Conservation (phyloP, 2,329 filamentous ascomycete species). For the Hymenoscyphus fructigenus region DNA sequence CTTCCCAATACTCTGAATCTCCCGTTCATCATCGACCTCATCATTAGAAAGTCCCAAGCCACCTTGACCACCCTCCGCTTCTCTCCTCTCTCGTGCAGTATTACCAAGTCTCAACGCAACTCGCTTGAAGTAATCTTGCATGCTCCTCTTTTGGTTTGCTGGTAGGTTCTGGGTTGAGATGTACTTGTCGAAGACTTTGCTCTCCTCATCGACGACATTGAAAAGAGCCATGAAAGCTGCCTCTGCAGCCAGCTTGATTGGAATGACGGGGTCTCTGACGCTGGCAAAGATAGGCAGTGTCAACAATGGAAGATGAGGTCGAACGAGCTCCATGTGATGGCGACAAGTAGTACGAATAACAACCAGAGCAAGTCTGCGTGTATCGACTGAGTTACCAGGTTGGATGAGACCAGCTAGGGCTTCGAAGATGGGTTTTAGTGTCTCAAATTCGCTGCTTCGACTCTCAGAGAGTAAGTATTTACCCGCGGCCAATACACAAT, state of each 20-base stretch:
- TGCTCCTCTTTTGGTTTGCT: slow-evolving; percentile 76
- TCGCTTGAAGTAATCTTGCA: slow-evolving; percentile 96
- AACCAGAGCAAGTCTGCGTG: slow-evolving; percentile 81
- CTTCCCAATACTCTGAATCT: slow-evolving; percentile 93
- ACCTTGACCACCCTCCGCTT: slow-evolving; percentile 86
- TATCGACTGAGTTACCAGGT: slow-evolving; percentile 77
- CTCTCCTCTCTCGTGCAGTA: slow-evolving; percentile 84
- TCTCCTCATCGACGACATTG: slow-evolving; percentile 83
- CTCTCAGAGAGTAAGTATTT: slow-evolving; percentile 79
- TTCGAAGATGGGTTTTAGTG: slow-evolving; percentile 76
- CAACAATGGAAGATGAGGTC: slow-evolving; percentile 78
- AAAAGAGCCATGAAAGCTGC: slow-evolving; percentile 92
- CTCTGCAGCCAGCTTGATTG: slow-evolving; percentile 92
- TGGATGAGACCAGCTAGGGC: slow-evolving; percentile 72
- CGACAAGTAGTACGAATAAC: slow-evolving; percentile 83
- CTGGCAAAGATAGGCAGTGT: slow-evolving; percentile 82
- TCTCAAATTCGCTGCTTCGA: slow-evolving; percentile 68
- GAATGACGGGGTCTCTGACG: slow-evolving; percentile 88
- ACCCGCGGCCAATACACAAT: slow-evolving; percentile 83
- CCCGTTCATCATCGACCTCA: slow-evolving; percentile 89
- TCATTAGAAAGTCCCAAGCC: slow-evolving; percentile 85
- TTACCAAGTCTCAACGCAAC: slow-evolving; percentile 81
- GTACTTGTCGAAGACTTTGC: slow-evolving; percentile 86
- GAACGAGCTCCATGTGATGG: slow-evolving; percentile 73
- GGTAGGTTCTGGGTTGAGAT: slow-evolving; percentile 69